Base-by-base conservation (phyloP, 2,329 filamentous ascomycete genomes). In the Venturia nashicola region DNA sequence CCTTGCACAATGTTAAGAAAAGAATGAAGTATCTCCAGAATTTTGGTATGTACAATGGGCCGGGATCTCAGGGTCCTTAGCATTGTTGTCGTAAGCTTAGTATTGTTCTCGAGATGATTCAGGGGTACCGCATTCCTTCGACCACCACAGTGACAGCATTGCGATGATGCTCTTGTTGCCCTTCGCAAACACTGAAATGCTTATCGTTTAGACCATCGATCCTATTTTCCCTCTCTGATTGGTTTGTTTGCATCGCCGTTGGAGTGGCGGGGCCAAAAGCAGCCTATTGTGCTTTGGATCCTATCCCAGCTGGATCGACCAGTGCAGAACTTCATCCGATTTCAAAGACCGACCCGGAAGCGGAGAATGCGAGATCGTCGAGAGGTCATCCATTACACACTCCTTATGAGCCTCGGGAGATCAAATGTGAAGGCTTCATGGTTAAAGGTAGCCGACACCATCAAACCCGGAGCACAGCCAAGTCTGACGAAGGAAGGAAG, bases 1-100 rank as follows among this genome's bases (percentile, higher is more conserved):
- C 32, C 51, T 57, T 34, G 51, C 51, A 57, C 36, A 57, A 57
- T 57, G 18, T 18, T n/a, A 57, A 57, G 51, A 51, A 39, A 57
- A 57, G 51, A 57, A 57, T 36, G 51, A 14, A n/a, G 18, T 36
- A 18, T 36, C 16, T 34, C 51, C 27, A 36, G 27, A 57, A 7
- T n/a, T 57, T 57, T 57, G 51, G 51, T 36, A 57, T 57, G 32
- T 36, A 57, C 32, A 57, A 34, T 57, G 18, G 27, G 51, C 27
- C 32, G 51, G 27, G 18, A 36, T 57, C 14, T 57, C 51, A 57
- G 51, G 51, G 32, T 57, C 51, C 32, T 57, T 36, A 57, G 51
- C 36, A 57, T 57, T 57, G 51, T 57, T 57, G 51, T 57, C 27
- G 51, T 57, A 27, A 36, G 51, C 8, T 57, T 57, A 57, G 51